Evolutionary conservation across 2,329 filamentous ascomycete species (phyloP).

Genomic region (Colletotrichum chrysophilum): DNA sequence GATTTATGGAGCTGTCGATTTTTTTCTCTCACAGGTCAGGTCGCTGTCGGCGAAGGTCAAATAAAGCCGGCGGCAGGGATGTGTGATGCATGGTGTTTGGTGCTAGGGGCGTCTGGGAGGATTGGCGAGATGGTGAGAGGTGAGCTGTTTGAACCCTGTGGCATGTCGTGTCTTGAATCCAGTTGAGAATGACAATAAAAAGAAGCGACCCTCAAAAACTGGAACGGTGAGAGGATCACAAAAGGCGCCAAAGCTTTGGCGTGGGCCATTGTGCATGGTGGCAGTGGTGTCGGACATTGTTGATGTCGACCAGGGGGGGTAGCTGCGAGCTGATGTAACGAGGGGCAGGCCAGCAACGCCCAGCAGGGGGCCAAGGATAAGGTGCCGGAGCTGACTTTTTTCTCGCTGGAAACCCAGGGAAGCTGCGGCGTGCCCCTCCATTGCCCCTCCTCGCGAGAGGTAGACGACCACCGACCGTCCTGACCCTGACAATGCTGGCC

Average conservation of each 20-base stretch:
- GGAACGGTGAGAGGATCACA: slow-evolving; percentile 12
- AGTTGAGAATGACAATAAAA: slow-evolving; percentile 9
- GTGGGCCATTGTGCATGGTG: slow-evolving; percentile 9
- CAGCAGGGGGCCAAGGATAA: slow-evolving; percentile 12
- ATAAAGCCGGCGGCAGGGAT: background rate
- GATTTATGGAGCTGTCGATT: slow-evolving; percentile 7
- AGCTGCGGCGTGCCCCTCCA: slow-evolving; percentile 20
- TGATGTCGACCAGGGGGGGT: slow-evolving; percentile 9
- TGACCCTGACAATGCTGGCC: background rate
- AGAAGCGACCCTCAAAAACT: slow-evolving; percentile 8
- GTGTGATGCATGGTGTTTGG: background rate
- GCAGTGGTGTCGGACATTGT: slow-evolving; percentile 15
- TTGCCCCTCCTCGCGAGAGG: background rate
- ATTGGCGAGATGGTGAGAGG: background rate
- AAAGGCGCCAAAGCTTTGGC: slow-evolving; percentile 13
- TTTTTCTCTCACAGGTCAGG: background rate
- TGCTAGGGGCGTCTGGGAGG: no score
- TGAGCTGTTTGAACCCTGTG: slow-evolving; percentile 14
- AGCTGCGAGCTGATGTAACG: slow-evolving; percentile 20
- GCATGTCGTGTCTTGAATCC: slow-evolving; percentile 15
- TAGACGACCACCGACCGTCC: background rate
- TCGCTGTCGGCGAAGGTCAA: background rate
- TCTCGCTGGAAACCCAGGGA: slow-evolving; percentile 8
- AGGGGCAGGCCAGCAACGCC: slow-evolving; percentile 14
- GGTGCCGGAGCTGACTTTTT: slow-evolving; percentile 18